A percentile compares a stretch with the other conserved stretches of the same genome.
Conservation (phyloP, 208 protist genomes). For the Hexamita inflata region DNA sequence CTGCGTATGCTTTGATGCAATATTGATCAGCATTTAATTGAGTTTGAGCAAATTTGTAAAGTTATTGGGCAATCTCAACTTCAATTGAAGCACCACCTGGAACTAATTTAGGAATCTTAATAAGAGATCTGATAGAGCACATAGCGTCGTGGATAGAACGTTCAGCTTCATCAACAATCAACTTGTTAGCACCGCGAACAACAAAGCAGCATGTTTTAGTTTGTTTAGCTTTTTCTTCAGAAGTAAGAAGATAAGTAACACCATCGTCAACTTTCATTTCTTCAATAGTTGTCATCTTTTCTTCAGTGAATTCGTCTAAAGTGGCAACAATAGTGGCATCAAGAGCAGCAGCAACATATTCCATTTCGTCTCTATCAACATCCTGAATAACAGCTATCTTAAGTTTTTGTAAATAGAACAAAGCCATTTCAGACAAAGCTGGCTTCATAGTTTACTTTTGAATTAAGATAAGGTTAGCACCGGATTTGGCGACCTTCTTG, state of each 20-base stretch:
- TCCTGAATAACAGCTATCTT: conserved; percentile 89
- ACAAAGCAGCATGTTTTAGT: conserved; percentile 58
- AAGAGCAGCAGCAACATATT: conserved; percentile 88
- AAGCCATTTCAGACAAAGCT: conserved; percentile 81
- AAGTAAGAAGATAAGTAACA: conserved; percentile 29
- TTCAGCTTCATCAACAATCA: conserved; percentile 89
- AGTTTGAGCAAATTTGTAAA: conserved; percentile 64
- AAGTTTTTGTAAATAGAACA: conserved; percentile 92
- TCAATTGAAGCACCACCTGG: conserved; percentile 86
- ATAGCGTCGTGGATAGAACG: conserved; percentile 95
- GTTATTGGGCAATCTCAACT: conserved; percentile 74
- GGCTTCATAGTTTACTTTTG: conserved; percentile 94
- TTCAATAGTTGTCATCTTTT: conserved; percentile 80
- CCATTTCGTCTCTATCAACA: conserved; percentile 92
- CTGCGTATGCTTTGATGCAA: conserved; percentile 64
- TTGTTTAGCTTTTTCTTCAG: not conserved
- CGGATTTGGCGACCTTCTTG: conserved; percentile 85
- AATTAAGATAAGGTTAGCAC: conserved; percentile 94
- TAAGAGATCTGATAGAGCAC: conserved; percentile 93
- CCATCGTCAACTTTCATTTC: conserved; percentile 75
- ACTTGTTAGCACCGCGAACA: conserved; percentile 78
- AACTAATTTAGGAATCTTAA: conserved; percentile 71
- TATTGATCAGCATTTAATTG: conserved; percentile 45
- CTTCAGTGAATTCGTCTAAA: conserved; percentile 75
- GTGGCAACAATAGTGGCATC: conserved; percentile 82